Conservation (phyloP, 768 basidiomycete genomes). For the Phaffia tasmanica region DNA sequence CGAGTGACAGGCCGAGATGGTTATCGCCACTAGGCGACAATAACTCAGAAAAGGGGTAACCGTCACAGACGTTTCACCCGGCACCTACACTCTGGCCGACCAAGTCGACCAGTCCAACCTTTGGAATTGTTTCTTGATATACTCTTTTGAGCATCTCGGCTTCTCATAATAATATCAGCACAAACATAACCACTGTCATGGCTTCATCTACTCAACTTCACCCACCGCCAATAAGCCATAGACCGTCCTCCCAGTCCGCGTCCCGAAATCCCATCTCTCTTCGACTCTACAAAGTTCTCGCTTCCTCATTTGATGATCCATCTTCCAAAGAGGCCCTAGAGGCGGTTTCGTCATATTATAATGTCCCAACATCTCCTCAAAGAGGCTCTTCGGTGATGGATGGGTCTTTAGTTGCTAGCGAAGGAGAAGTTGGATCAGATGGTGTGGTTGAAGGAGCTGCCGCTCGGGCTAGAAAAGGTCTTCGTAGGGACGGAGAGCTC, state of each 20-base stretch:
- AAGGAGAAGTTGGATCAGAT: slow-evolving; percentile 29
- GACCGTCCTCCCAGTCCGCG: slow-evolving; percentile 10
- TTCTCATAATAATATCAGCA: too few species aligned
- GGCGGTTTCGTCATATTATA: slow-evolving; percentile 73
- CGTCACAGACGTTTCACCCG: too few species aligned
- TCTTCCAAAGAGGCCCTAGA: slow-evolving; percentile 55
- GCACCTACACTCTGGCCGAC: too few species aligned
- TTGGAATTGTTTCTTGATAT: too few species aligned
- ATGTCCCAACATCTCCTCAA: slow-evolving; percentile 3
- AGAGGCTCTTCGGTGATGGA: slow-evolving; percentile 34
- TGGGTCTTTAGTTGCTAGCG: slow-evolving; percentile 30
- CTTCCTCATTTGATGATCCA: slow-evolving; percentile 44
- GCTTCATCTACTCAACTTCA: too few species aligned
- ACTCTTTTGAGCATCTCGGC: too few species aligned
- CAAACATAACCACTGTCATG: too few species aligned
- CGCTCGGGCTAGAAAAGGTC: slow-evolving; percentile 59
- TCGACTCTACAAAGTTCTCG: slow-evolving; percentile 79
- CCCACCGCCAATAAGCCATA: too few species aligned
- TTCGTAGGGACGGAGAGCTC: slow-evolving; percentile 73
- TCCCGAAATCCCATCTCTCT: slow-evolving; percentile 55
- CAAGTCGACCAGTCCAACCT: too few species aligned
- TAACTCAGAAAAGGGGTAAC: too few species aligned
- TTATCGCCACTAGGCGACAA: too few species aligned
- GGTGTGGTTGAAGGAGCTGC: slow-evolving; percentile 40
- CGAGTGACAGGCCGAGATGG: too few species aligned